phyloP scores from a whole-genome alignment of 495 filamentous ascomycete genomes.

The Penicillium mononematosum region DNA sequence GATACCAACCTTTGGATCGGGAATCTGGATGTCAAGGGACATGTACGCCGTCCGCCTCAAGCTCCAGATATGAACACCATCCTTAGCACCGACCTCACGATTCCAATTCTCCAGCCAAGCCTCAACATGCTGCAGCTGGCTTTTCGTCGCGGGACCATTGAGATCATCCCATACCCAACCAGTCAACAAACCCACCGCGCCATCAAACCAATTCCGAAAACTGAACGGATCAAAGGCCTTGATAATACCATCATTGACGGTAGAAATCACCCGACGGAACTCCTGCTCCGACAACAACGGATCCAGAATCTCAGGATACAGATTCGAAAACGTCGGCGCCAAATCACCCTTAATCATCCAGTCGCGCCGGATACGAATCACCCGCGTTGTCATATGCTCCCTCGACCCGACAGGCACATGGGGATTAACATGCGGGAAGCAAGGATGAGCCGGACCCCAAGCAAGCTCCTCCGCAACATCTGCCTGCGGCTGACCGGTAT shows the following conservation, averaged over 20 bases:
- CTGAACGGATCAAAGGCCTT: slow-evolving; percentile 73
- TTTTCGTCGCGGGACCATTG: slow-evolving; percentile 69
- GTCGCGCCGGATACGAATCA: slow-evolving; percentile 87
- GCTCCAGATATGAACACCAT: slow-evolving; percentile 68
- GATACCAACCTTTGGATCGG: slow-evolving; percentile 68
- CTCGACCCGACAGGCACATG: slow-evolving; percentile 77
- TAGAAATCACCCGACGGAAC: slow-evolving; percentile 75
- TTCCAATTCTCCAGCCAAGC: slow-evolving; percentile 82
- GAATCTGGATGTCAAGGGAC: slow-evolving; percentile 84
- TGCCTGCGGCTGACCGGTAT: slow-evolving; percentile 44
- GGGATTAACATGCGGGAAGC: slow-evolving; percentile 89
- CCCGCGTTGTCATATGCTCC: slow-evolving; percentile 72
- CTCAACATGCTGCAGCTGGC: slow-evolving; percentile 64
- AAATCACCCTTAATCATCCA: slow-evolving; percentile 89
- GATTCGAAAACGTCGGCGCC: slow-evolving; percentile 88
- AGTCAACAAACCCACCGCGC: slow-evolving; percentile 71
- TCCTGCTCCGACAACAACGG: slow-evolving; percentile 76
- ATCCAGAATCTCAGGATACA: slow-evolving; percentile 93
- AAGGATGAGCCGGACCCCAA: slow-evolving; percentile 89
- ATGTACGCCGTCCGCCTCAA: slow-evolving; percentile 83
- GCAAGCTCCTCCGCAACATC: slow-evolving; percentile 52
- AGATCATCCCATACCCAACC: slow-evolving; percentile 94
- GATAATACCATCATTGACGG: slow-evolving; percentile 69
- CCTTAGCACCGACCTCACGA: slow-evolving; percentile 52
- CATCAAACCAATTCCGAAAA: slow-evolving; percentile 70